phyloP scores from a whole-genome alignment of 768 basidiomycete genomes.

The Trametes sanguinea region DNA sequence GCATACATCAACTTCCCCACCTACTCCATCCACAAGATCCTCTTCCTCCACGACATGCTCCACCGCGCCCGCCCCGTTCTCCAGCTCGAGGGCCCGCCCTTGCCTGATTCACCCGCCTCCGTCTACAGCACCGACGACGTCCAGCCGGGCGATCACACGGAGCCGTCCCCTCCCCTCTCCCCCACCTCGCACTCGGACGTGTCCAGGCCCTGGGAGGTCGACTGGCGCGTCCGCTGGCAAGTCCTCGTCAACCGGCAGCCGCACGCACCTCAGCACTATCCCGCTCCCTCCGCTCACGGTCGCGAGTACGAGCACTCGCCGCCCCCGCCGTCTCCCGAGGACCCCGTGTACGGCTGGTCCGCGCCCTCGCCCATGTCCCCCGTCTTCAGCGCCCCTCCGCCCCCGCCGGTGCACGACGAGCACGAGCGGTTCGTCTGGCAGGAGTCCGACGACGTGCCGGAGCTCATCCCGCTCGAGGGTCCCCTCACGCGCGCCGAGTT shows the following conservation, averaged over 20 bases:
- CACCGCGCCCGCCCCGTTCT: not conserved
- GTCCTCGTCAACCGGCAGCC: slow-evolving; percentile 6
- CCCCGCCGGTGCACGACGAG: not conserved
- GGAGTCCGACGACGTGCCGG: not conserved
- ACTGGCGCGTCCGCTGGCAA: slow-evolving; percentile 14
- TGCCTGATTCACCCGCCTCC: slow-evolving; percentile 9
- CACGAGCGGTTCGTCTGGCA: not conserved
- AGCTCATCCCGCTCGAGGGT: not conserved
- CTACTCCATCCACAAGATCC: slow-evolving; percentile 1
- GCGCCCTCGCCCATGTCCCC: not conserved
- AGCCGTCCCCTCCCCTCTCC: not conserved
- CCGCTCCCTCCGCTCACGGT: too few relatives aligned
- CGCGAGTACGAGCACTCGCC: not conserved
- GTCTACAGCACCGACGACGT: slow-evolving; percentile 2
- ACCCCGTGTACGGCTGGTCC: not conserved
- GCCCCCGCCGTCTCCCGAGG: not conserved
- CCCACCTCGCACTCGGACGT: not conserved
- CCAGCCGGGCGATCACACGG: not conserved
- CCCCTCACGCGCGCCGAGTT: slow-evolving; percentile 6
- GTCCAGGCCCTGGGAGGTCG: not conserved
- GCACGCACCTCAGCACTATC: not conserved
- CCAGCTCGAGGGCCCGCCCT: not conserved
- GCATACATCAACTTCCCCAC: slow-evolving; percentile 9
- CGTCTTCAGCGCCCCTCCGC: not conserved
- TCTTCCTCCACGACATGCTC: slow-evolving; percentile 13